Evolutionary conservation across 306 rosid genomes (phyloP).

Genomic region (Pyrus pyrifolia): DNA sequence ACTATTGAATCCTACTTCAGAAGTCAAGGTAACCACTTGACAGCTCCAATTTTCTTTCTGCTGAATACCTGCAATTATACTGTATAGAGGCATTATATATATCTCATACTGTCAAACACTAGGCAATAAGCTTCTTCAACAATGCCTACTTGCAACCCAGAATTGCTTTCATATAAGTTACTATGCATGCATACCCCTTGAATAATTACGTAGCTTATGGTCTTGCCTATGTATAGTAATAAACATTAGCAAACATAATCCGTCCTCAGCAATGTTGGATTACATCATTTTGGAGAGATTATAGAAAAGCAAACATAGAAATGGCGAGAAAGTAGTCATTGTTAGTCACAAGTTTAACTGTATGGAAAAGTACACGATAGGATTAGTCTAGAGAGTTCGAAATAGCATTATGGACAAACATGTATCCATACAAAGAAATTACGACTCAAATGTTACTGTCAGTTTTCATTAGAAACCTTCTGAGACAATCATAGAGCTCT

Average conservation of each 20-base stretch:
- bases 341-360: background rate
- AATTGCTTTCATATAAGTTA: background rate
- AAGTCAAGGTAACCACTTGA: constrained; percentile 44
- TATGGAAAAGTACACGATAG: background rate
- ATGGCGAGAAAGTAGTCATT: no score
- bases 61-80: background rate
- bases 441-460: background rate
- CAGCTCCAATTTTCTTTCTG: background rate
- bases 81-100: no score
- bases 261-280: background rate
- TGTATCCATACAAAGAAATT: background rate
- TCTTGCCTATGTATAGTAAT: background rate
- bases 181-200: background rate
- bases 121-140: background rate
- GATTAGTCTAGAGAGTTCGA: background rate
- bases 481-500: background rate
- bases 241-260: background rate
- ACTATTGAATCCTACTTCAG: constrained; percentile 59
- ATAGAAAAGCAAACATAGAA: background rate
- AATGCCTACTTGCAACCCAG: no score
- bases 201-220: background rate
- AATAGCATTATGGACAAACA: background rate
- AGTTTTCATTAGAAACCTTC: background rate
- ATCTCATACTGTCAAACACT: no score
- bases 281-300: background rate